phyloP scores from a whole-genome alignment of 768 basidiomycete species.

The Pulveroboletus sp. region DNA sequence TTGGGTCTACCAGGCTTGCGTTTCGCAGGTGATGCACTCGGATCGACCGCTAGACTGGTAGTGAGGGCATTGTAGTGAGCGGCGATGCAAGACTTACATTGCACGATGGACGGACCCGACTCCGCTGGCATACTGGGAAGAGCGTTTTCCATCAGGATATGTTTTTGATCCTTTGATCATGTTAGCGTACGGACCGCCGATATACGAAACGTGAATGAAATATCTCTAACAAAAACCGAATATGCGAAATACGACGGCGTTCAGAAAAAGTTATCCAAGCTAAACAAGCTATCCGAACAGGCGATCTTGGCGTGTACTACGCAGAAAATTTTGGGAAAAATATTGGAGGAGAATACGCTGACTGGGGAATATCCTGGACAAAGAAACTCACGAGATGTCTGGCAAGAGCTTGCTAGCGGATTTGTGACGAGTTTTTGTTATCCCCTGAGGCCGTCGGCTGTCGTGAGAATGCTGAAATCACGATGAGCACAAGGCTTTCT shows the following conservation, averaged over 20 bases:
- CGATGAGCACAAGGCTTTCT: conserved; percentile 22
- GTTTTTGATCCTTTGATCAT: conserved; percentile 20
- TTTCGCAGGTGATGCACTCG: conserved; percentile 42
- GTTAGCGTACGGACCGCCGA: conserved; percentile 21
- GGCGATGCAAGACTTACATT: conserved; percentile 13
- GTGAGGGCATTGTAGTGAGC: conserved; percentile 5
- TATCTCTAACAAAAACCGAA: conserved; percentile 32
- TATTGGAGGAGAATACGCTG: background rate
- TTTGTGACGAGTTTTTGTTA: conserved; percentile 32
- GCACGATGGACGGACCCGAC: conserved; percentile 26
- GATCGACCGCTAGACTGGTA: conserved; percentile 22
- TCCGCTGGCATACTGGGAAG: conserved; percentile 27
- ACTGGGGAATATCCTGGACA: conserved; percentile 9
- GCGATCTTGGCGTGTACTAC: conserved; percentile 16
- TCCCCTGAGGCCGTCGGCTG: conserved; percentile 36
- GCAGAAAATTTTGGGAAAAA: conserved; percentile 19
- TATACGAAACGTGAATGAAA: conserved; percentile 23
- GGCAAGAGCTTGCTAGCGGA: conserved; percentile 10
- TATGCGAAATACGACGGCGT: conserved; percentile 31
- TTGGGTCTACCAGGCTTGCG: conserved; percentile 76
- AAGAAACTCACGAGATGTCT: conserved; percentile 26
- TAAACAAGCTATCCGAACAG: conserved; percentile 28
- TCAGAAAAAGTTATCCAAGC: conserved; percentile 31
- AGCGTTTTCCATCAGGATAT: conserved; percentile 22
- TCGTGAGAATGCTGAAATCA: conserved; percentile 35